phyloP scores from a whole-genome alignment of 2,329 filamentous ascomycete genomes.

The Corniculantispora saksenae region DNA sequence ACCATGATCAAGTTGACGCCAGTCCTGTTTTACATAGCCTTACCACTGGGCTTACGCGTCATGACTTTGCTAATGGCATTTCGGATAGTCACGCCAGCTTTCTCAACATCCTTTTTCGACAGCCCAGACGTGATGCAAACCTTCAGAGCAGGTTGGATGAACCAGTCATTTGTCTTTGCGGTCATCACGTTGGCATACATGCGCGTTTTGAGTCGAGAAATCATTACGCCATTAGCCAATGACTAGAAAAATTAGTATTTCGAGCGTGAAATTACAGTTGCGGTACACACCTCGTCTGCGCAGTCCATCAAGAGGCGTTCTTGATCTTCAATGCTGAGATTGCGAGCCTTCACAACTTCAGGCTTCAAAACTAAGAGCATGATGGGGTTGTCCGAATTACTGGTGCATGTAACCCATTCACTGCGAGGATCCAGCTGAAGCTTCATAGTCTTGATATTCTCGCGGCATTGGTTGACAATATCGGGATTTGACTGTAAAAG shows the following conservation, averaged over 20 bases:
- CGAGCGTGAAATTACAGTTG: too few relatives aligned
- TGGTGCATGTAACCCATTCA: constrained; percentile 87
- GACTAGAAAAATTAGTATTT: constrained; percentile 51
- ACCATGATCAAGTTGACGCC: not conserved
- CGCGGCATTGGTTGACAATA: constrained; percentile 73
- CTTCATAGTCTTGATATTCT: constrained; percentile 84
- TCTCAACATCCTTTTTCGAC: constrained; percentile 93
- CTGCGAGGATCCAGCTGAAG: constrained; percentile 88
- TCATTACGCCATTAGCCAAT: constrained; percentile 83
- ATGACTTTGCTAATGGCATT: constrained; percentile 95
- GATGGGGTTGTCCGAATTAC: constrained; percentile 80
- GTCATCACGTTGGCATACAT: constrained; percentile 65
- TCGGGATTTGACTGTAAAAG: constrained; percentile 86
- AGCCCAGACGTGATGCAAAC: constrained; percentile 86
- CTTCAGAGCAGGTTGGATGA: constrained; percentile 80
- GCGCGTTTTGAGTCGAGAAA: constrained; percentile 81
- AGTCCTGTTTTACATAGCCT: constrained; percentile 22
- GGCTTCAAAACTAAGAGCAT: constrained; percentile 82
- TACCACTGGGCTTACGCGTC: constrained; percentile 58
- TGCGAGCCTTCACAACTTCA: constrained; percentile 73
- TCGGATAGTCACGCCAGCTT: constrained; percentile 82
- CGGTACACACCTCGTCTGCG: constrained; percentile 81
- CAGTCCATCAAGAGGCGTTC: constrained; percentile 84
- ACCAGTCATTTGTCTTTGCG: constrained; percentile 69
- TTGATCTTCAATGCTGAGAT: constrained; percentile 72